Percentiles rank a stretch among this genome's conserved stretches.
Evolutionary conservation across 352 stramenopile genomes (phyloP).

Genomic region (Globisporangium nagaii): DNA sequence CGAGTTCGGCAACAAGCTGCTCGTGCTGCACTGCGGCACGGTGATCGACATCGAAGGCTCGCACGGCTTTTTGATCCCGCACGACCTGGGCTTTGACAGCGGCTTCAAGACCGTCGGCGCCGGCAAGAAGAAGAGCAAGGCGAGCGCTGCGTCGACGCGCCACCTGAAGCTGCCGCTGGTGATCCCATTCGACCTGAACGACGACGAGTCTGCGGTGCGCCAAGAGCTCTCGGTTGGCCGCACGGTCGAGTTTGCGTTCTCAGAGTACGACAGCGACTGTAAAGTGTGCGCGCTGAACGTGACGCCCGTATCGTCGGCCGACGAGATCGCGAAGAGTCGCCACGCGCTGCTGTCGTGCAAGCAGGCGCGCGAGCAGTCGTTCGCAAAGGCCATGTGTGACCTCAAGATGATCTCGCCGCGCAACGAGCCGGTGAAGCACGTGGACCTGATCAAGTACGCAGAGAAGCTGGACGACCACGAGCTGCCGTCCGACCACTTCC

Average conservation of each 20-base stretch:
- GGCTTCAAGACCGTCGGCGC: conserved; percentile 6
- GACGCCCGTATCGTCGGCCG: conserved; percentile 49
- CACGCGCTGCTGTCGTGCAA: conserved; percentile 68
- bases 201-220: conserved; percentile 29
- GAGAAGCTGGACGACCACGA: conserved; percentile 72
- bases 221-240: conserved; percentile 57
- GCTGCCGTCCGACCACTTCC: conserved; percentile 47
- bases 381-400: conserved; percentile 68
- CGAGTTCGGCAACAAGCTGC: conserved; percentile 47
- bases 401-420: conserved; percentile 75
- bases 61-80: conserved; percentile 72
- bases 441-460: conserved; percentile 84
- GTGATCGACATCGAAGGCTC: conserved; percentile 75
- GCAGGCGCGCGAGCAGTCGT: conserved; percentile 65
- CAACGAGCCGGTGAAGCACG: conserved; percentile 68
- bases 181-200: conserved; percentile 60
- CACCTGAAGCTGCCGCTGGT: conserved; percentile 53
- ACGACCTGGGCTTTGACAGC: conserved; percentile 40
- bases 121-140: conserved; percentile 10
- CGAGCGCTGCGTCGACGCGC: conserved; percentile 5
- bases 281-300: conserved; percentile 48
- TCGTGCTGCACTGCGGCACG: conserved; percentile 68
- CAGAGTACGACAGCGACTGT: conserved; percentile 15
- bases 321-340: conserved; percentile 65
- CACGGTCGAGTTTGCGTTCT: conserved; percentile 65